phyloP scores from a whole-genome alignment of 139 green algal genomes.

The Yamagishiella unicocca region DNA sequence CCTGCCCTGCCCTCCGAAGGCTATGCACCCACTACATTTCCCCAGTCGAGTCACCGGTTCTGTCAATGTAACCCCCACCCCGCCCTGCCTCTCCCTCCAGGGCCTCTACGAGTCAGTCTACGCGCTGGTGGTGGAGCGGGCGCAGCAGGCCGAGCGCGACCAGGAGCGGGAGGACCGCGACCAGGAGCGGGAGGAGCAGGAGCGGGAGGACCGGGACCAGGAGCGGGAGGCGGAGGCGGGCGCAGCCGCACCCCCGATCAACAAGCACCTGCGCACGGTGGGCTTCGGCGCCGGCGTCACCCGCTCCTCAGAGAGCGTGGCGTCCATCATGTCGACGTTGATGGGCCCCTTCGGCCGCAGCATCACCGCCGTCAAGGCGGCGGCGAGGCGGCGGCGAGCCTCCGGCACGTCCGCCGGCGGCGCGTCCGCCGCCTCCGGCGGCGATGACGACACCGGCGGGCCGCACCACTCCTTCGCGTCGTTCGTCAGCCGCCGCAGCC shows the following conservation, averaged over 20 bases:
- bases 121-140: background rate
- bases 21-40: too few species aligned
- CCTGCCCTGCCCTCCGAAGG: too few species aligned
- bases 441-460: background rate
- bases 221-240: background rate
- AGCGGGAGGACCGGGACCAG: background rate
- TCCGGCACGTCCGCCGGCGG: background rate
- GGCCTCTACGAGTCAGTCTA: conserved; percentile 7
- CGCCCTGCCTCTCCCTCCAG: background rate
- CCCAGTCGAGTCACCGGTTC: too few species aligned
- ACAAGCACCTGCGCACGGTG: background rate
- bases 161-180: background rate
- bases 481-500: conserved; percentile 1
- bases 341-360: background rate
- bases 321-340: background rate
- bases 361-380: background rate
- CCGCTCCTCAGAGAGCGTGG: background rate
- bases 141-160: background rate
- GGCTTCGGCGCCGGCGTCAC: background rate
- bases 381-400: background rate
- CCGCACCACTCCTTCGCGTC: conserved; percentile 14
- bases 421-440: background rate
- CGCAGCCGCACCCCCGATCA: background rate
- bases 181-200: background rate
- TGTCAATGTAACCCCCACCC: too few species aligned